Evolutionary conservation across 495 filamentous ascomycete genomes (phyloP).

Genomic region (Penicillium canescens): DNA sequence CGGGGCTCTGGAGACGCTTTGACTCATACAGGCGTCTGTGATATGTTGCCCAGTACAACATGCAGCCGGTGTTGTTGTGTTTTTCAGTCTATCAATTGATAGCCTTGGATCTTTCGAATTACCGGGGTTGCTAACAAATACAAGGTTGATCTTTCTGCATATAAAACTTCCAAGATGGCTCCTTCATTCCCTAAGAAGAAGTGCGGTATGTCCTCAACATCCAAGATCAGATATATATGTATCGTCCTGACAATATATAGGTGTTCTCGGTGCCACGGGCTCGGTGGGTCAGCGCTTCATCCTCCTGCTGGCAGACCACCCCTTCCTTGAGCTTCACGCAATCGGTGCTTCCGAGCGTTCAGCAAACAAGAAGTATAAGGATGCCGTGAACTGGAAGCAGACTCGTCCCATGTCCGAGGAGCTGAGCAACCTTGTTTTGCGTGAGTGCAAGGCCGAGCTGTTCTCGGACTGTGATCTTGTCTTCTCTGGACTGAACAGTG

Average conservation of each 20-base stretch:
- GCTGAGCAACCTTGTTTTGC: slow-evolving; percentile 68
- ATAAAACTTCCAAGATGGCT: slow-evolving; percentile 30
- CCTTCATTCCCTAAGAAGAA: slow-evolving; percentile 44
- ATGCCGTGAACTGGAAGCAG: slow-evolving; percentile 86
- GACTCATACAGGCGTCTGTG: slow-evolving; percentile 8
- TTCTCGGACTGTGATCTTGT: slow-evolving; percentile 86
- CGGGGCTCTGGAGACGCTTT: slow-evolving; percentile 11
- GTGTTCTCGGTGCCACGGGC: slow-evolving; percentile 55
- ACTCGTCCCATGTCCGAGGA: slow-evolving; percentile 65
- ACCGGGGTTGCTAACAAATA: slow-evolving; percentile 7
- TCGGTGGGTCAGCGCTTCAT: slow-evolving; percentile 88
- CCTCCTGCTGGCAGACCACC: slow-evolving; percentile 76
- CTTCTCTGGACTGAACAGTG: slow-evolving; percentile 83
- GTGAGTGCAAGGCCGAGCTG: slow-evolving; percentile 70
- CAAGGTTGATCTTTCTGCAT: slow-evolving; percentile 9
- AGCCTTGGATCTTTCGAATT: neutral
- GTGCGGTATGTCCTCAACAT: slow-evolving; percentile 38
- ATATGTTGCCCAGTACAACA: neutral
- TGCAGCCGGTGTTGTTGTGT: neutral
- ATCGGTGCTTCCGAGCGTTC: slow-evolving; percentile 79
- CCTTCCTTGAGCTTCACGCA: slow-evolving; percentile 71
- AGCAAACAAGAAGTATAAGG: slow-evolving; percentile 78
- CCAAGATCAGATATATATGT: neutral
- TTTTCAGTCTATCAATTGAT: neutral
- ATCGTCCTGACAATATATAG: slow-evolving; percentile 25